Percentiles rank a stretch among this genome's conserved stretches.
Evolutionary conservation across 2,329 filamentous ascomycete genomes (phyloP).

Genomic region (Arthroderma sp.): DNA sequence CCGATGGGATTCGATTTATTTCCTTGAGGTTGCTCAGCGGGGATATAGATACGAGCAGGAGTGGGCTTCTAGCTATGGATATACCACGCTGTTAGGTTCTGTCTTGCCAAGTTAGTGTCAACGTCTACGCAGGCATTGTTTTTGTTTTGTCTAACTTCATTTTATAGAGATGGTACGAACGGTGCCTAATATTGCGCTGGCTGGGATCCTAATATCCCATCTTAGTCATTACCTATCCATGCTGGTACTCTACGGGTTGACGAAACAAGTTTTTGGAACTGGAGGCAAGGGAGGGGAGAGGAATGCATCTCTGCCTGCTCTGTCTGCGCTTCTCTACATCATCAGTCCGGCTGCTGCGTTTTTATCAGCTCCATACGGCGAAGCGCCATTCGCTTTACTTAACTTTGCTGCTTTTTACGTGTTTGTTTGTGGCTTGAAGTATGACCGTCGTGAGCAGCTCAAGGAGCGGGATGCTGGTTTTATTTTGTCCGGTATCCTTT

Average conservation of each 20-base stretch:
- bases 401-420: constrained; percentile 60
- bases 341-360: constrained; percentile 82
- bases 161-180: not conserved
- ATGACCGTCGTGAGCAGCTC: constrained; percentile 18
- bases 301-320: constrained; percentile 32
- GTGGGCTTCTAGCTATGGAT: constrained; percentile 51
- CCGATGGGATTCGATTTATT: constrained; percentile 53
- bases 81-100: constrained; percentile 32
- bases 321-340: constrained; percentile 62
- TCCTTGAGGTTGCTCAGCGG: constrained; percentile 38
- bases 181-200: constrained; percentile 23
- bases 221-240: constrained; percentile 64
- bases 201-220: constrained; percentile 57
- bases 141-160: not conserved
- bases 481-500: constrained; percentile 51
- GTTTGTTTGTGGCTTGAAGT: constrained; percentile 42
- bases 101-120: constrained; percentile 21
- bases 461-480: constrained; percentile 35
- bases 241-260: constrained; percentile 56
- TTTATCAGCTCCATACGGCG: constrained; percentile 72
- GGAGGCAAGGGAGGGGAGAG: constrained; percentile 14
- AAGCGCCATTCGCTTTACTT: constrained; percentile 65
- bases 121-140: not conserved
- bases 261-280: constrained; percentile 39
- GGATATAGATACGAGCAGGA: constrained; percentile 51